phyloP scores from a whole-genome alignment of 805 yeast genomes.

The Myxozyma neotropica region DNA sequence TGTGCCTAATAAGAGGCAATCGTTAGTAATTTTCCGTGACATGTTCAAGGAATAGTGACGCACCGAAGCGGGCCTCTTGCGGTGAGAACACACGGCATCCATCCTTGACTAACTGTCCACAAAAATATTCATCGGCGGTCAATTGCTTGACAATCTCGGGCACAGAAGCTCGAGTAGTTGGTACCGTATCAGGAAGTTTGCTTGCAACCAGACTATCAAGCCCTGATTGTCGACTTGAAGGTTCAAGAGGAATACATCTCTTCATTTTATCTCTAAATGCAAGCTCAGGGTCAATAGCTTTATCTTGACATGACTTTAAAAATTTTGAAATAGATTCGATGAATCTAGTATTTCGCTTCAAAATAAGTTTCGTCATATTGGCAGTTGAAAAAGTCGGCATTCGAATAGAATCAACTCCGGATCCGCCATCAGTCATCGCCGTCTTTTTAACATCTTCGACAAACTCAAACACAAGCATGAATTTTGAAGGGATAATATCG shows the following conservation, averaged over 20 bases:
- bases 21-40: no score
- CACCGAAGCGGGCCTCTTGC: conserved; percentile 49
- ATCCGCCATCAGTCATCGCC: background rate
- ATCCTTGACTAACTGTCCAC: conserved; percentile 61
- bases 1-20: conserved; percentile 39
- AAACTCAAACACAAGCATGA: conserved; percentile 27
- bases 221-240: background rate
- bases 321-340: conserved; percentile 11
- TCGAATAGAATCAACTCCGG: conserved; percentile 8
- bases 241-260: conserved; percentile 9
- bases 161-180: conserved; percentile 49
- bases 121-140: conserved; percentile 53
- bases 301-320: conserved; percentile 9
- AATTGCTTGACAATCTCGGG: conserved; percentile 55
- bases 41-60: background rate
- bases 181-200: conserved; percentile 19
- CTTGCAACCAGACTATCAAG: background rate
- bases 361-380: conserved; percentile 26
- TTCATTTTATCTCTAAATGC: conserved; percentile 10
- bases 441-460: conserved; percentile 17
- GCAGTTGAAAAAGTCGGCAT: conserved; percentile 28
- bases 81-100: conserved; percentile 51
- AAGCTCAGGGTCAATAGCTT: conserved; percentile 21
- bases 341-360: conserved; percentile 20
- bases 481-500: background rate